Percentiles rank a stretch among this genome's conserved stretches.
Evolutionary conservation across 192 early-diverging fungal species (phyloP).

Genomic region (Coemansia interrupta): DNA sequence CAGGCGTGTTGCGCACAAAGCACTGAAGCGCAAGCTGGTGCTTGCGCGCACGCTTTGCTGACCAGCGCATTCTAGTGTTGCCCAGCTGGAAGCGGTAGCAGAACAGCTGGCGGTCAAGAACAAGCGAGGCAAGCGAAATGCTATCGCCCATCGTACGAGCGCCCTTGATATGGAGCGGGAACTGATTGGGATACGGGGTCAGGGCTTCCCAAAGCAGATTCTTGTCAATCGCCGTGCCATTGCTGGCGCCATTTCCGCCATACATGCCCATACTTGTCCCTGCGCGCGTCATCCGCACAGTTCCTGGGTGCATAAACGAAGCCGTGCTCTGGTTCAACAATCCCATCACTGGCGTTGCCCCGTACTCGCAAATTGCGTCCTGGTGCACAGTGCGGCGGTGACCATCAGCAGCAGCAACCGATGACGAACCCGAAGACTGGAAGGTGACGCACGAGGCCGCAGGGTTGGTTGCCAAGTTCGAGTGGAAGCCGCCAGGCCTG

Average conservation of each 20-base stretch:
- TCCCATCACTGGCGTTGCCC: not conserved
- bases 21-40: slow-evolving; percentile 46
- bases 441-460: slow-evolving; percentile 44
- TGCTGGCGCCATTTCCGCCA: slow-evolving; percentile 8
- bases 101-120: slow-evolving; percentile 49
- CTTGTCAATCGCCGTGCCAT: slow-evolving; percentile 20
- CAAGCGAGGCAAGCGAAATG: slow-evolving; percentile 41
- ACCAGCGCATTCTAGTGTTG: slow-evolving; percentile 41
- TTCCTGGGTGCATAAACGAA: slow-evolving; percentile 32
- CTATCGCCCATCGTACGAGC: slow-evolving; percentile 40
- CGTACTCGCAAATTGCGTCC: slow-evolving; percentile 4
- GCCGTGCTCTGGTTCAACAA: slow-evolving; percentile 33
- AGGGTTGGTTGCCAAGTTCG: slow-evolving; percentile 6
- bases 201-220: slow-evolving; percentile 48
- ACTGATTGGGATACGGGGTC: slow-evolving; percentile 49
- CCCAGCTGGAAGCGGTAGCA: slow-evolving; percentile 53
- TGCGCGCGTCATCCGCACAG: slow-evolving; percentile 37
- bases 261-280: slow-evolving; percentile 30
- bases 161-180: slow-evolving; percentile 50
- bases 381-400: slow-evolving; percentile 6
- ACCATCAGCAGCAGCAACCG: slow-evolving; percentile 11
- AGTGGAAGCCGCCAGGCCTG: not conserved
- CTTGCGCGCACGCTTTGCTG: slow-evolving; percentile 33
- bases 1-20: slow-evolving; percentile 33
- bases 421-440: slow-evolving; percentile 32